Conservation (phyloP, 2,329 filamentous ascomycete genomes). For the Paecilomyces sp. region DNA sequence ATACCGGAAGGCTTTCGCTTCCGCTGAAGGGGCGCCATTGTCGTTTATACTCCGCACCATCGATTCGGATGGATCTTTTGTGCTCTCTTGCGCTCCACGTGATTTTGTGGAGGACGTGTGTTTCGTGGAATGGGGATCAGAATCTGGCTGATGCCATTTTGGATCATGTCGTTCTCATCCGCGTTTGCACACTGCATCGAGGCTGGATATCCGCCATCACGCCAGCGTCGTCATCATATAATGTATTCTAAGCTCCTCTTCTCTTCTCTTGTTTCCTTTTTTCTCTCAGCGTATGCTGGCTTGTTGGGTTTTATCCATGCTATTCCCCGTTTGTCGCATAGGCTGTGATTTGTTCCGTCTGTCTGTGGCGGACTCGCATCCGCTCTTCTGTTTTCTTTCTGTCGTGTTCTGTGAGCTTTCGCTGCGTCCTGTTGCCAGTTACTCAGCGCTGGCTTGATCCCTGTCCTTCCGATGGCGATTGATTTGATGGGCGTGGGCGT, state of each 20-base stretch:
- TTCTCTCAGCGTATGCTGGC: background rate
- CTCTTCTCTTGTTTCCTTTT: conserved; percentile 1
- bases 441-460: background rate
- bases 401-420: background rate
- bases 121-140: background rate
- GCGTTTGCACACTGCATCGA: background rate
- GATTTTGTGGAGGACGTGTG: background rate
- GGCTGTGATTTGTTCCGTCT: background rate
- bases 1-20: conserved; percentile 14
- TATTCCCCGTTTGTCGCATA: conserved; percentile 1
- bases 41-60: conserved; percentile 4
- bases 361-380: background rate
- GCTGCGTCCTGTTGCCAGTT: background rate
- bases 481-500: conserved; percentile 1
- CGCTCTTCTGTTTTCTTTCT: background rate
- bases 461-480: background rate
- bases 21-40: background rate
- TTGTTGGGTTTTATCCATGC: conserved; percentile 1
- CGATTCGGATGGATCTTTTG: conserved; percentile 1
- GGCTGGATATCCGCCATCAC: background rate
- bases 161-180: background rate
- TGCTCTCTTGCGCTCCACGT: background rate
- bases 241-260: conserved; percentile 1
- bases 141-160: background rate
- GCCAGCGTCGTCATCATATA: background rate